These are phyloP conservation scores for Tetrahymena malaccensis DNA, from an alignment of 73 alveolate species.

Conservation along the genomic window DNA sequence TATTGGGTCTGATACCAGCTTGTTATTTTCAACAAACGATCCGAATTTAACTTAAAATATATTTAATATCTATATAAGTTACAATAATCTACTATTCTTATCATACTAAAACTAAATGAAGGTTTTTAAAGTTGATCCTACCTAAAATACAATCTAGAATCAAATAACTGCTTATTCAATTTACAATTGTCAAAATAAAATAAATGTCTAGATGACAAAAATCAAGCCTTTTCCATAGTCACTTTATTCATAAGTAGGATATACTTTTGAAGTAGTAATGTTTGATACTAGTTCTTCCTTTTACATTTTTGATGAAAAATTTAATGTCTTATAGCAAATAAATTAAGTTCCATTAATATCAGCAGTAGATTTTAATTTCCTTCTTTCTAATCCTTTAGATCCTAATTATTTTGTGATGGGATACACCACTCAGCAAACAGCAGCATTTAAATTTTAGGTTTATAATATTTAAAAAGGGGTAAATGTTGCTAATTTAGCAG, in stretches of 20 bases:
- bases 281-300: neutral
- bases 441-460: neutral
- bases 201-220: neutral
- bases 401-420: neutral
- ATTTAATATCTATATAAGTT: neutral
- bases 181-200: neutral
- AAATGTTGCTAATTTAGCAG: neutral
- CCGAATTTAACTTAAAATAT: neutral
- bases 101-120: neutral
- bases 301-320: neutral
- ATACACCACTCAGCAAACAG: neutral
- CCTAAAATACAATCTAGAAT: neutral
- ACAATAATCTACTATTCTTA: neutral
- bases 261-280: neutral
- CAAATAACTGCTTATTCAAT: neutral
- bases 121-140: neutral
- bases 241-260: neutral
- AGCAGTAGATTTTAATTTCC: neutral
- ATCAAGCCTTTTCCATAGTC: neutral
- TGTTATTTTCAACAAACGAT: neutral
- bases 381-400: neutral
- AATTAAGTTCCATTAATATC: neutral
- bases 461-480: neutral
- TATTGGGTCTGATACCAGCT: neutral
- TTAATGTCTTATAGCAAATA: neutral